These are phyloP conservation scores for Trypanosoma avium DNA, from an alignment of 208 protist genomes.

Conservation along the genomic window DNA sequence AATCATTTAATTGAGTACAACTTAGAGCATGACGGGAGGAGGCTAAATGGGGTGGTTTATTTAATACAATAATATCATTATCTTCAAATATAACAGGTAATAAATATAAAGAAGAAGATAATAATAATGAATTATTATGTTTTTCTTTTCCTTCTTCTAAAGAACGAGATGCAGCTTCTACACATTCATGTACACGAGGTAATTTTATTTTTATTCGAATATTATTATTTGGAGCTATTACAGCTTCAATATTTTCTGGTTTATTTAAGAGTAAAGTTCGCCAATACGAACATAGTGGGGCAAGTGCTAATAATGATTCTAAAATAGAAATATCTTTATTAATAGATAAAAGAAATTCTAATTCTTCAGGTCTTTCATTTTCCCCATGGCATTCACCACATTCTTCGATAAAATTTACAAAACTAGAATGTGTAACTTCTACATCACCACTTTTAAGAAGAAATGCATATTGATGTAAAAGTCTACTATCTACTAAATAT, in stretches of 20 bases:
- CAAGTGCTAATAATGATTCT: conserved; percentile 43
- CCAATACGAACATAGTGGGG: conserved; percentile 76
- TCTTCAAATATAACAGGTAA: conserved; percentile 70
- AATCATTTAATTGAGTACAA: conserved; percentile 39
- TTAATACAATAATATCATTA: conserved; percentile 61
- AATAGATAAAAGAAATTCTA: conserved; percentile 51
- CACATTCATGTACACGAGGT: conserved; percentile 60
- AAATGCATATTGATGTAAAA: conserved; percentile 61
- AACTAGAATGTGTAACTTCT: conserved; percentile 41
- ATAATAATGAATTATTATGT: neutral
- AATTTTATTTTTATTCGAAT: conserved; percentile 56
- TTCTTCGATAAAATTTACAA: conserved; percentile 75
- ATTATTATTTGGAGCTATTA: conserved; percentile 38
- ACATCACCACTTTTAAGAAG: conserved; percentile 50
- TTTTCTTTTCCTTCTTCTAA: neutral
- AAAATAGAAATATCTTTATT: conserved; percentile 18
- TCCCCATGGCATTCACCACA: conserved; percentile 74
- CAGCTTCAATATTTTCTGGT: conserved; percentile 21
- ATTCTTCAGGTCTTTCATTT: conserved; percentile 32
- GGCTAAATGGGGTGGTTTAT: conserved; percentile 74
- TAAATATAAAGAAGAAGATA: neutral
- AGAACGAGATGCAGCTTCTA: conserved; percentile 25
- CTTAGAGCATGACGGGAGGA: conserved; percentile 76
- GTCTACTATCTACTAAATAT: conserved; percentile 59
- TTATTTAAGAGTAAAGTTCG: conserved; percentile 44